Evolutionary conservation across 495 filamentous ascomycete species (phyloP).

Genomic region (Tuber brumale): DNA sequence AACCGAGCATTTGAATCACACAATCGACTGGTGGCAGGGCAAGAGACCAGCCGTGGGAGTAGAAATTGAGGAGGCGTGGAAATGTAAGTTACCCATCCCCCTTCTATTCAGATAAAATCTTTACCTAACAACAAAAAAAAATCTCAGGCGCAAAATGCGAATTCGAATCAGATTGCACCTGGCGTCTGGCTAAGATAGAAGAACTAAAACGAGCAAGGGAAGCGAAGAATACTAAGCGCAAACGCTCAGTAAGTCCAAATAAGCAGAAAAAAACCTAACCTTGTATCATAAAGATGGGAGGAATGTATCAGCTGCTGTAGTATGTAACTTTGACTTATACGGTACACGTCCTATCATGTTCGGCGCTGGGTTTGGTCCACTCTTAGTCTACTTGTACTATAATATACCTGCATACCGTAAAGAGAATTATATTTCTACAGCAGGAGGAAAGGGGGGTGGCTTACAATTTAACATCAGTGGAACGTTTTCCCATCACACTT

Average conservation of each 20-base stretch:
- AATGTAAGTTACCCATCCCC: constrained; percentile 53
- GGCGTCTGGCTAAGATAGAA: constrained; percentile 52
- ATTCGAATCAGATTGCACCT: constrained; percentile 52
- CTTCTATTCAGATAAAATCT: constrained; percentile 37
- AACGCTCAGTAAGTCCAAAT: neutral
- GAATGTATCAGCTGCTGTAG: neutral
- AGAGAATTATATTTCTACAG: neutral
- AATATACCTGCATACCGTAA: neutral
- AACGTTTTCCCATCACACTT: neutral
- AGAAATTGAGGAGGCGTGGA: constrained; percentile 79
- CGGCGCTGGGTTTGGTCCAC: neutral
- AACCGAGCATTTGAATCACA: constrained; percentile 57
- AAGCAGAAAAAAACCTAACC: neutral
- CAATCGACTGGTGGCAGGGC: constrained; percentile 84
- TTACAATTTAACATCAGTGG: neutral
- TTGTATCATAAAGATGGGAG: neutral
- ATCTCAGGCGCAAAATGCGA: constrained; percentile 46
- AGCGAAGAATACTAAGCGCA: constrained; percentile 62
- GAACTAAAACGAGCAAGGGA: constrained; percentile 62
- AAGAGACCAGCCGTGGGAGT: constrained; percentile 72
- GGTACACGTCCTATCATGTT: neutral
- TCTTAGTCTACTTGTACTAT: neutral
- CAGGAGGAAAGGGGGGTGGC: neutral
- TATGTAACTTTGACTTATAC: neutral
- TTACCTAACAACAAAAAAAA: constrained; percentile 7